Percentiles rank a stretch among this genome's conserved stretches.
Conservation (phyloP, 2,329 filamentous ascomycete genomes). For the Mycosphaerella arachidis region DNA sequence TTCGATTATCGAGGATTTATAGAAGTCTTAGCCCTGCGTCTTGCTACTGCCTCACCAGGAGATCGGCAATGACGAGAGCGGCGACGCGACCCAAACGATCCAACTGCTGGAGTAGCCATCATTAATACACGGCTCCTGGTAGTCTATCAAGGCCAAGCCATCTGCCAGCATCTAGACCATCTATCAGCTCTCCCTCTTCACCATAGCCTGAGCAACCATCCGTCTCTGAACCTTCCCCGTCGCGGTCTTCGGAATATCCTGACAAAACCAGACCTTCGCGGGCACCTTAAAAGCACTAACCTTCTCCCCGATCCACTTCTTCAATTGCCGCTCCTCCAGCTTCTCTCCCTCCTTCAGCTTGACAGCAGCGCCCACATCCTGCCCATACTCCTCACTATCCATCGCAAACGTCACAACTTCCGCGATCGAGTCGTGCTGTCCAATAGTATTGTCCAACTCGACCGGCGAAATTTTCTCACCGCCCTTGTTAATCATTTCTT, state of each 20-base stretch:
- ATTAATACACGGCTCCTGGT: no score
- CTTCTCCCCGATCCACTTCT: conserved; percentile 62
- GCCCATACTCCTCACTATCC: conserved; percentile 74
- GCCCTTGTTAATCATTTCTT: conserved; percentile 81
- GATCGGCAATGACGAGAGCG: no score
- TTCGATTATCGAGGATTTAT: no score
- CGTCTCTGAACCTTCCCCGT: conserved; percentile 83
- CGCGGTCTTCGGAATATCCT: conserved; percentile 46
- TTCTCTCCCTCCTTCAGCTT: conserved; percentile 65
- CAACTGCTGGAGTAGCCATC: no score
- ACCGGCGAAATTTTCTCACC: conserved; percentile 84
- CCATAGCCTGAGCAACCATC: conserved; percentile 78
- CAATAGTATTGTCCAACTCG: conserved; percentile 63
- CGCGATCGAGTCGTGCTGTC: conserved; percentile 63
- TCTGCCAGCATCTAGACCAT: no score
- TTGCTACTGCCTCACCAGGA: no score
- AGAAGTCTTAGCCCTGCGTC: no score
- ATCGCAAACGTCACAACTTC: conserved; percentile 82
- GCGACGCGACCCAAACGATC: no score
- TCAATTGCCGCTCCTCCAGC: conserved; percentile 55
- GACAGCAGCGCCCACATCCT: conserved; percentile 72
- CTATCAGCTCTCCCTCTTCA: conserved; percentile 44
- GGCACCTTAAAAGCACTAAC: conserved; percentile 80
- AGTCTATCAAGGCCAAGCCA: no score
- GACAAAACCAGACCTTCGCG: conserved; percentile 49